These are phyloP conservation scores for Aquanectria penicillioides DNA, from an alignment of 2,329 filamentous ascomycete species.

Conservation along the genomic window DNA sequence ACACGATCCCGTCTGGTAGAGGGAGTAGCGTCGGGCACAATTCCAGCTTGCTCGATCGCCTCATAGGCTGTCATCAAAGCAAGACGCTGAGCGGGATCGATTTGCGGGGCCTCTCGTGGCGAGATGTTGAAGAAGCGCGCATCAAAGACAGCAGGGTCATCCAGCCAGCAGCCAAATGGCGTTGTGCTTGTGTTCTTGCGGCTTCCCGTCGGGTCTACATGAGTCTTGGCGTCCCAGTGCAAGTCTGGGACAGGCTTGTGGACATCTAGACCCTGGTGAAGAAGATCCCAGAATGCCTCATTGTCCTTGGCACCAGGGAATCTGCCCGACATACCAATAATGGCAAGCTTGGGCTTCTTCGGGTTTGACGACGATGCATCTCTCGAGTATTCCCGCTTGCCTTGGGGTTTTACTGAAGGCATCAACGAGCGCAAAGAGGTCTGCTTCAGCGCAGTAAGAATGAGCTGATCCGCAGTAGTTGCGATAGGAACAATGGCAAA, in stretches of 20 bases:
- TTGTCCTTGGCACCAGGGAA: constrained; percentile 69
- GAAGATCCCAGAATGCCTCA: constrained; percentile 71
- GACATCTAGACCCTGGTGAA: constrained; percentile 72
- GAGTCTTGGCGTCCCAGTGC: constrained; percentile 34
- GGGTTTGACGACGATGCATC: neutral
- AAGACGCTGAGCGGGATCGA: constrained; percentile 73
- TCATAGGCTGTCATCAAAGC: constrained; percentile 74
- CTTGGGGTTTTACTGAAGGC: accelerated
- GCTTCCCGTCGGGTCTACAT: constrained; percentile 66
- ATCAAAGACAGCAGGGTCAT: constrained; percentile 74
- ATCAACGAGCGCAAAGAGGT: constrained; percentile 23
- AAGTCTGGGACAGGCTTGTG: constrained; percentile 60
- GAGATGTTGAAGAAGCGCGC: constrained; percentile 79
- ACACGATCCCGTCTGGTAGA: constrained; percentile 68
- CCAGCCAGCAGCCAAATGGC: constrained; percentile 60
- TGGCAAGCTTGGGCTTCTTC: constrained; percentile 53
- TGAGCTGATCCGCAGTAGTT: constrained; percentile 29
- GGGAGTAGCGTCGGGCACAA: constrained; percentile 70
- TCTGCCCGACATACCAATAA: constrained; percentile 73
- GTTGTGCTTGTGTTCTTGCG: constrained; percentile 66
- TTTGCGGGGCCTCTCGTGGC: constrained; percentile 50
- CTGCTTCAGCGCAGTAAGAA: constrained; percentile 35
- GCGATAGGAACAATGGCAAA: constrained; percentile 23
- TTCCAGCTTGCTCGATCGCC: constrained; percentile 73
- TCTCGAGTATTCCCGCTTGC: accelerated